Conservation (phyloP, 768 basidiomycete genomes). For the Suillus clintonianus region DNA sequence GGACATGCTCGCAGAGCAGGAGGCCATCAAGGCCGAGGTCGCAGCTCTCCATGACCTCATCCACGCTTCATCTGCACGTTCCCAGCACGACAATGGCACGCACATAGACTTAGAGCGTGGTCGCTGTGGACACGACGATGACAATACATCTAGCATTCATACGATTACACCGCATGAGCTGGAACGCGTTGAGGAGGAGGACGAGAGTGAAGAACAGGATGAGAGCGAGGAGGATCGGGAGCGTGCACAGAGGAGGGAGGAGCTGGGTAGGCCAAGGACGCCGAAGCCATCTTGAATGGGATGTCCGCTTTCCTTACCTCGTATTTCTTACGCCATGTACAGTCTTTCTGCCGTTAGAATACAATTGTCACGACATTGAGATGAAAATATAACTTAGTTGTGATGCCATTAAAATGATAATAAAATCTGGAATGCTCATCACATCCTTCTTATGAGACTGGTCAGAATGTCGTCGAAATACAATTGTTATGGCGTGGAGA, state of each 20-base stretch:
- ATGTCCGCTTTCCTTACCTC: neutral
- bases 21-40: too few species aligned
- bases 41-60: too few species aligned
- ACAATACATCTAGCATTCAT: conserved; percentile 68
- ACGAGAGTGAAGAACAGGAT: conserved; percentile 54
- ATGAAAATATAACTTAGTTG: neutral
- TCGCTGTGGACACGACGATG: conserved; percentile 50
- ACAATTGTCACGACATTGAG: neutral
- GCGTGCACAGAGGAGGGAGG: conserved; percentile 45
- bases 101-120: conserved; percentile 14
- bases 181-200: conserved; percentile 74
- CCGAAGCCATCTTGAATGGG: conserved; percentile 75
- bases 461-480: neutral
- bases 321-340: neutral
- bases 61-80: too few species aligned
- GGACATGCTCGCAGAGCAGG: too few species aligned
- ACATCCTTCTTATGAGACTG: neutral
- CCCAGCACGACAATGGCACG: too few species aligned
- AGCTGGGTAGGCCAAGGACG: conserved; percentile 72
- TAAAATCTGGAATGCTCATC: neutral
- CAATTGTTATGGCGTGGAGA: neutral
- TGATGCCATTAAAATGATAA: neutral
- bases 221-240: conserved; percentile 50
- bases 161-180: conserved; percentile 72
- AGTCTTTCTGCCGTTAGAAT: neutral